Conservation (phyloP, 495 filamentous ascomycete genomes). For the Aeminium ludgeri region DNA sequence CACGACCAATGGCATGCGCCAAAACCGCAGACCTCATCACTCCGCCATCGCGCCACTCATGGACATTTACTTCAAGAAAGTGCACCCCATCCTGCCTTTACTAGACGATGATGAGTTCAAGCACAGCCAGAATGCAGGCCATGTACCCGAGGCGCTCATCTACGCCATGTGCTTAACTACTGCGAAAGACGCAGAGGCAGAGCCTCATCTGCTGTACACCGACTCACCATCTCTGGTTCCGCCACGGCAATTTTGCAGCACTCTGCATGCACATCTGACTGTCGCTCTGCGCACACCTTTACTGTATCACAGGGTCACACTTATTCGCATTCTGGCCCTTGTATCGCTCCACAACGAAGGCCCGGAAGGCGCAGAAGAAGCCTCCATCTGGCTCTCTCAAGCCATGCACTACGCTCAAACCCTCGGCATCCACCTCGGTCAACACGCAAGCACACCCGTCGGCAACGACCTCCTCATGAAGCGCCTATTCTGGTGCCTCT, state of each 20-base stretch:
- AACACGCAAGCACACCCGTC: slow-evolving; percentile 16
- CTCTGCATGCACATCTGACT: slow-evolving; percentile 20
- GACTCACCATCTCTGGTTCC: slow-evolving; percentile 13
- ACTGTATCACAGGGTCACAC: slow-evolving; percentile 21
- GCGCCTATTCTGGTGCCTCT: slow-evolving; percentile 47
- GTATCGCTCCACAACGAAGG: slow-evolving; percentile 35
- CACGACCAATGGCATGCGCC: not conserved
- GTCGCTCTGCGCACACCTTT: slow-evolving; percentile 19
- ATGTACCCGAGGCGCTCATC: slow-evolving; percentile 16
- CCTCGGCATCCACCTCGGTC: slow-evolving; percentile 43
- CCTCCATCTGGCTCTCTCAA: slow-evolving; percentile 27
- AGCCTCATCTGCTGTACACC: slow-evolving; percentile 15
- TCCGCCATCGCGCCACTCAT: slow-evolving; percentile 18
- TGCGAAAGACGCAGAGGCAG: slow-evolving; percentile 21
- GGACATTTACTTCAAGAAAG: slow-evolving; percentile 21
- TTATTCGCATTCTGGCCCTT: slow-evolving; percentile 25
- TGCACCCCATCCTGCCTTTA: slow-evolving; percentile 24
- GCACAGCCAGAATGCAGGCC: slow-evolving; percentile 9
- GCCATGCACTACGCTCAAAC: slow-evolving; percentile 44
- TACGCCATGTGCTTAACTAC: slow-evolving; percentile 26
- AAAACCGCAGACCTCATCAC: slow-evolving; percentile 8
- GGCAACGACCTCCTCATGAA: slow-evolving; percentile 26
- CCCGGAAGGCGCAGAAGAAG: slow-evolving; percentile 24
- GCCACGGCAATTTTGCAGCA: slow-evolving; percentile 22
- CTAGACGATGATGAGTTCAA: slow-evolving; percentile 20